Evolutionary conservation across 2,329 filamentous ascomycete genomes (phyloP).

Genomic region (Ceratocystis diversiconidia): DNA sequence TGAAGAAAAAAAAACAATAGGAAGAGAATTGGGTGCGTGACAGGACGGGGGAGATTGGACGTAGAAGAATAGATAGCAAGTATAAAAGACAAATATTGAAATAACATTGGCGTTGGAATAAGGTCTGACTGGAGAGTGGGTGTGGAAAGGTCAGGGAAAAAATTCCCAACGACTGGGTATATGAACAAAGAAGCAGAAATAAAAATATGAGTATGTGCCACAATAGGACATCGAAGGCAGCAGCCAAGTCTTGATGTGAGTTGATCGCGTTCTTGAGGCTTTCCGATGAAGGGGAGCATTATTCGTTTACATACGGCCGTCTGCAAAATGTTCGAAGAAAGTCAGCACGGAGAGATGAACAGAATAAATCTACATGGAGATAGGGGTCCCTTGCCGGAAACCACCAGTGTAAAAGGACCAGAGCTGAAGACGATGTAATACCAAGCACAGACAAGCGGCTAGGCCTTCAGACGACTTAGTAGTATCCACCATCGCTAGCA

Average conservation of each 20-base stretch:
- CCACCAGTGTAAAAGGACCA: background rate
- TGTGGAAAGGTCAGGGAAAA: background rate
- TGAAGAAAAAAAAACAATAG: background rate
- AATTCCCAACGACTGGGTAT: constrained; percentile 15
- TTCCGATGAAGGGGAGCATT: background rate
- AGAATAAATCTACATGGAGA: background rate
- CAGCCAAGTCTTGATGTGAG: background rate
- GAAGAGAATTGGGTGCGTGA: background rate
- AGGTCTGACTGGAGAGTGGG: background rate
- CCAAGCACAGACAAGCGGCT: background rate
- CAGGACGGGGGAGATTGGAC: background rate
- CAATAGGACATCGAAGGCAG: background rate
- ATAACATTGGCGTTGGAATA: background rate
- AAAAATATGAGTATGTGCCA: background rate
- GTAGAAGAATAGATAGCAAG: constrained; percentile 6
- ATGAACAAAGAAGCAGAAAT: constrained; percentile 16
- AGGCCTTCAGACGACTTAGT: constrained; percentile 22
- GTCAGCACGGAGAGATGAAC: background rate
- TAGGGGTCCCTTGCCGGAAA: too few relatives aligned
- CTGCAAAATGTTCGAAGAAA: background rate
- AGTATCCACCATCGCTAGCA: constrained; percentile 49
- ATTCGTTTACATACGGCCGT: background rate
- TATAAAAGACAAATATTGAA: constrained; percentile 1
- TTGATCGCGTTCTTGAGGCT: background rate
- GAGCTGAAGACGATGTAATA: background rate